phyloP scores from a whole-genome alignment of 305 asterid genomes.

The Coffea humblotiana region DNA sequence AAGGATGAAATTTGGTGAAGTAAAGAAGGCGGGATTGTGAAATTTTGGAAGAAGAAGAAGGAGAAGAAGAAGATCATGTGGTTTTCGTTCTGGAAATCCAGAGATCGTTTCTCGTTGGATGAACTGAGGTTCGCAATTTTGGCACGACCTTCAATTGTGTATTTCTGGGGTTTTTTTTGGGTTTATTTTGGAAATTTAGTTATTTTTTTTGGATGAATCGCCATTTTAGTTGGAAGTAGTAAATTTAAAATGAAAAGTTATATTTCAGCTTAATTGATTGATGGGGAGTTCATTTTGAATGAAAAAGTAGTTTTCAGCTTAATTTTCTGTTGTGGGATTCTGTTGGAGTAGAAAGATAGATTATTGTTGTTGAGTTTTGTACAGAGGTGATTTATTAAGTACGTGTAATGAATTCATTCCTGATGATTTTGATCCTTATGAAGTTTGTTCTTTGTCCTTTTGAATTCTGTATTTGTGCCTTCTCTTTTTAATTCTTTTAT shows the following conservation, averaged over 20 bases:
- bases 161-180: conserved; percentile 7
- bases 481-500: too few relatives aligned
- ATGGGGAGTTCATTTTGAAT: too few relatives aligned
- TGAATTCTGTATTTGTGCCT: too few relatives aligned
- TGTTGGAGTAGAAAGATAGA: neutral
- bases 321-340: neutral
- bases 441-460: neutral
- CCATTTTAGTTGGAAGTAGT: neutral
- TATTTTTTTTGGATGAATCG: neutral
- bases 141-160: neutral
- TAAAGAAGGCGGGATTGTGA: conserved; percentile 4
- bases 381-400: neutral
- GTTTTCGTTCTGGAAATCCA: conserved; percentile 94
- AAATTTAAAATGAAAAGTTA: too few relatives aligned
- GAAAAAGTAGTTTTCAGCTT: neutral
- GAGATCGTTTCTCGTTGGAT: conserved; percentile 86
- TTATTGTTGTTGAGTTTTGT: neutral
- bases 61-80: conserved; percentile 44
- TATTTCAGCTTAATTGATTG: neutral
- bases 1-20: conserved; percentile 13
- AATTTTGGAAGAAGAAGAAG: conserved; percentile 4
- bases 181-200: conserved; percentile 5
- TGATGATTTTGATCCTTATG: neutral
- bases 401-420: neutral
- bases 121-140: conserved; percentile 69